phyloP scores from a whole-genome alignment of 164 flowering plant species.

The Nymphaea colorata region DNA sequence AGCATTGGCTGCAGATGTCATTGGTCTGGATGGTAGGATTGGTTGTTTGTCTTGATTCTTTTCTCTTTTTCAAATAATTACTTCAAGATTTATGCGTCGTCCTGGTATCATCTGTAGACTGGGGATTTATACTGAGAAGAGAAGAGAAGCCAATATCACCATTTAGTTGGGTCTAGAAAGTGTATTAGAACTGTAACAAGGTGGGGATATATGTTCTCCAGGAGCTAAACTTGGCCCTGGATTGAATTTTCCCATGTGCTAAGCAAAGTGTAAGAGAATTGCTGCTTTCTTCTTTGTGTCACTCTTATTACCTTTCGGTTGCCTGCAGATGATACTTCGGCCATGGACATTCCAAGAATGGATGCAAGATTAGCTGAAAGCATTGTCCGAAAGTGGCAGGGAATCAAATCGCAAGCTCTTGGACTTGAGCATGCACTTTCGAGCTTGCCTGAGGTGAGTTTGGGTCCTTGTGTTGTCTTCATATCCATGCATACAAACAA shows the following conservation, averaged over 20 bases:
- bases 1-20: slow-evolving; percentile 50
- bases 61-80: background rate
- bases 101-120: no score
- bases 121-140: no score
- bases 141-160: no score
- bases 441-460: slow-evolving; percentile 73
- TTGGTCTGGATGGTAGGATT: slow-evolving; percentile 48
- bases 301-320: background rate
- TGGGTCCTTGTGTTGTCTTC: background rate
- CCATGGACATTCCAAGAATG: slow-evolving; percentile 55
- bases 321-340: slow-evolving; percentile 23
- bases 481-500: background rate
- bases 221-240: no score
- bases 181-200: no score
- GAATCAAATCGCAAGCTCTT: slow-evolving; percentile 73
- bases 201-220: no score
- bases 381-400: slow-evolving; percentile 88
- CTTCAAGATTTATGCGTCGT: no score
- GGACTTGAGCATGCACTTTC: slow-evolving; percentile 68
- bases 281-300: no score
- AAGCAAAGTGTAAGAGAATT: no score
- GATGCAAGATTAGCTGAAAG: slow-evolving; percentile 88
- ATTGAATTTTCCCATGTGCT: no score
- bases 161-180: no score
- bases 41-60: background rate